phyloP scores from a whole-genome alignment of 2,329 filamentous ascomycete genomes.

The Beauveria sp. region DNA sequence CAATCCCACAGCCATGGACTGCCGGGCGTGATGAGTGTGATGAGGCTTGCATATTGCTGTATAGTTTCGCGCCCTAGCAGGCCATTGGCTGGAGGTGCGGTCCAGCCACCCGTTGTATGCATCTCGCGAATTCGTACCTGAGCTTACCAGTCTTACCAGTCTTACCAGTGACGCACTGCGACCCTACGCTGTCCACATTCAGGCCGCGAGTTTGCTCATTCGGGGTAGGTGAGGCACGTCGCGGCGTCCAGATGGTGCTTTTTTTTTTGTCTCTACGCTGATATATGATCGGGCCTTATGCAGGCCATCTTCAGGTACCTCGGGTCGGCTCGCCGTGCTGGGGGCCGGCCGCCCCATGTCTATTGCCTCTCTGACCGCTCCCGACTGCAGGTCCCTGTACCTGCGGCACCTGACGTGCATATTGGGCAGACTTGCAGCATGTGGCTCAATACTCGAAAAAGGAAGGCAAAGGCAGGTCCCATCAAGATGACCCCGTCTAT shows the following conservation, averaged over 20 bases:
- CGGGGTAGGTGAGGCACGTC: no score
- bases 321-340: not conserved
- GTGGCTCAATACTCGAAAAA: no score
- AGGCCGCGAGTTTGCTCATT: not conserved
- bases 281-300: not conserved
- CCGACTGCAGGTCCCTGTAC: no score
- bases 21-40: not conserved
- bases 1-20: not conserved
- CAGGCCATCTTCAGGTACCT: not conserved
- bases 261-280: no score
- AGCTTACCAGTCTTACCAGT: not conserved
- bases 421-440: no score
- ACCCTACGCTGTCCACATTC: not conserved
- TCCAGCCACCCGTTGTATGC: not conserved
- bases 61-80: not conserved
- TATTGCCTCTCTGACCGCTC: no score
- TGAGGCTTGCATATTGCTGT: not conserved
- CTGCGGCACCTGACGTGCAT: no score
- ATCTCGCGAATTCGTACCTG: not conserved
- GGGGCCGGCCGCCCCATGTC: no score
- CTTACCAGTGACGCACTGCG: not conserved
- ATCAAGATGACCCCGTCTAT: no score
- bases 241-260: not conserved
- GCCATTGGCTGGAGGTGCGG: not conserved
- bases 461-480: no score